phyloP scores from a whole-genome alignment of 2,329 filamentous ascomycete genomes.

The Sarocladium strictum region DNA sequence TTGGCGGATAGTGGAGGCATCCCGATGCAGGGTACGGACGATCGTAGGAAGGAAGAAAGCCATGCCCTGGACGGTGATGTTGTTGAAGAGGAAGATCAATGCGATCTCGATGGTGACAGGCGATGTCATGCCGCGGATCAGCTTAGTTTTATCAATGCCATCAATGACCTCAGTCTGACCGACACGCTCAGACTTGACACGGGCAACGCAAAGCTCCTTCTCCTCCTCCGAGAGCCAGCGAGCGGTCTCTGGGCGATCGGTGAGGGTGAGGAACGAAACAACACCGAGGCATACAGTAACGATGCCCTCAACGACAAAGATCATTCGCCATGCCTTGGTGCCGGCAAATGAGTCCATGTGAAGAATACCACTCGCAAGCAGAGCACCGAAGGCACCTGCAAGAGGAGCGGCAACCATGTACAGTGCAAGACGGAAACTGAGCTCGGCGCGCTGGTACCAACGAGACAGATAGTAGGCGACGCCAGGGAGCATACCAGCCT shows the following conservation, averaged over 20 bases:
- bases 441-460: constrained; percentile 65
- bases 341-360: constrained; percentile 52
- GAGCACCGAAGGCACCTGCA: constrained; percentile 65
- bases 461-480: constrained; percentile 68
- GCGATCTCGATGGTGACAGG: constrained; percentile 45
- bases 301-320: constrained; percentile 65
- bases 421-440: constrained; percentile 60
- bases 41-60: constrained; percentile 67
- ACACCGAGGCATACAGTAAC: constrained; percentile 47
- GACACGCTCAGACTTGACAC: constrained; percentile 63
- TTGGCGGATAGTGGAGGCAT: constrained; percentile 48
- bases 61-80: constrained; percentile 64
- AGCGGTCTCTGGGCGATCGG: constrained; percentile 63
- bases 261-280: constrained; percentile 59
- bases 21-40: constrained; percentile 59
- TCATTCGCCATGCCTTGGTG: constrained; percentile 60
- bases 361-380: constrained; percentile 60
- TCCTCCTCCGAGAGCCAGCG: constrained; percentile 60
- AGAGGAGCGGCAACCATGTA: constrained; percentile 68
- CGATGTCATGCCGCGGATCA: constrained; percentile 54
- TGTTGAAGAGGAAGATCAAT: constrained; percentile 56
- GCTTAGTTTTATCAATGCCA: constrained; percentile 52
- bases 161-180: constrained; percentile 58
- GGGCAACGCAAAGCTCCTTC: constrained; percentile 58
- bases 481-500: constrained; percentile 68